Conservation (phyloP, 208 protist genomes). For the Entamoeba invadens region DNA sequence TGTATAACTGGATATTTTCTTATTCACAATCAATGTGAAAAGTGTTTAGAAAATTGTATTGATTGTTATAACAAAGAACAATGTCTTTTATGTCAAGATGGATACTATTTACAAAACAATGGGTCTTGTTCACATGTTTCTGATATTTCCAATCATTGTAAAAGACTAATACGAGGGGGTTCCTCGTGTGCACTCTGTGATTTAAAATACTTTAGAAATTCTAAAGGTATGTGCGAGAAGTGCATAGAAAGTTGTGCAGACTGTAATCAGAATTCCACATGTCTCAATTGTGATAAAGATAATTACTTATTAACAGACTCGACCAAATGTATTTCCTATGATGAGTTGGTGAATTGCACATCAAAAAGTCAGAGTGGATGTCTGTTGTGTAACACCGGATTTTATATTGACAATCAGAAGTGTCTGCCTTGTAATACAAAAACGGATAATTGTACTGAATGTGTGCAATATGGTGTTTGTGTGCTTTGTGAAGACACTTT, state of each 20-base stretch:
- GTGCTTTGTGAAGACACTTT: not conserved
- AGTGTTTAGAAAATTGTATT: not conserved
- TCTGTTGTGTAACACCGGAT: not conserved
- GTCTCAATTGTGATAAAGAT: not conserved
- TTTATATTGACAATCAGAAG: not conserved
- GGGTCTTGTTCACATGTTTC: not conserved
- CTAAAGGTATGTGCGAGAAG: not conserved
- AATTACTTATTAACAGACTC: not conserved
- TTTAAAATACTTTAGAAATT: not conserved
- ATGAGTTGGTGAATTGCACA: not conserved
- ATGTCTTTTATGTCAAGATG: not conserved
- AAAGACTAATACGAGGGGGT: not conserved
- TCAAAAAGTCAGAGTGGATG: not conserved
- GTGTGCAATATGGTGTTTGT: not conserved
- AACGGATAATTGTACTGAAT: not conserved
- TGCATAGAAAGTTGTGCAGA: not conserved
- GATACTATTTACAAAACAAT: not conserved
- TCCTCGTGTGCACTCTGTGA: not conserved
- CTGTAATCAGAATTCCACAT: not conserved
- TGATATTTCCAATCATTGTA: not conserved
- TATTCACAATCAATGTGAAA: not conserved
- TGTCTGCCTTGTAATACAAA: not conserved
- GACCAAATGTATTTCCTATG: not conserved
- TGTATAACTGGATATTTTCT: not conserved
- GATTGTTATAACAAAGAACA: not conserved